These are phyloP conservation scores for Haberlea rhodopensis DNA, from an alignment of 257 asterid species.

Conservation along the genomic window DNA sequence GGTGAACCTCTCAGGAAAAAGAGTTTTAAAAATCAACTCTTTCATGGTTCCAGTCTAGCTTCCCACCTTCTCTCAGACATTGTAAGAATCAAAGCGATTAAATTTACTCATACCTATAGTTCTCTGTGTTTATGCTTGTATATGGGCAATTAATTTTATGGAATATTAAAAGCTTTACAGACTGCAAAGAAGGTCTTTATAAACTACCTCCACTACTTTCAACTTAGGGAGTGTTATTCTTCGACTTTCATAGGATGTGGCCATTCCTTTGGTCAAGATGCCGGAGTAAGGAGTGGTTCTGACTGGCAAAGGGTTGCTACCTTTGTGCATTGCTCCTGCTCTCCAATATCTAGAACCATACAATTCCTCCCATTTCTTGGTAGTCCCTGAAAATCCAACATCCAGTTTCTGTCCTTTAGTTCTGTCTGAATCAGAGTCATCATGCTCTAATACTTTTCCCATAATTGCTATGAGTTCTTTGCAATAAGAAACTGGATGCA, in stretches of 20 bases:
- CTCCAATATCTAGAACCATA: conserved; percentile 89
- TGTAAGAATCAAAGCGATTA: neutral
- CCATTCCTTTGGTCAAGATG: conserved; percentile 32
- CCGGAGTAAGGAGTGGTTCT: conserved; percentile 52
- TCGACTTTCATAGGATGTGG: conserved; percentile 32
- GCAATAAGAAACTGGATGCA: conserved; percentile 79
- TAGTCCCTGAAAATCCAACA: conserved; percentile 75
- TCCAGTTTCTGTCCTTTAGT: conserved; percentile 89
- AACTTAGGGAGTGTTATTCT: conserved; percentile 40
- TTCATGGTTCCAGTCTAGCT: neutral
- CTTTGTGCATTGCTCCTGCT: conserved; percentile 94
- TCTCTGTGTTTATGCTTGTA: neutral
- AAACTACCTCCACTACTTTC: conserved; percentile 64
- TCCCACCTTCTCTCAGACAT: neutral
- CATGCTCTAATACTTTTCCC: conserved; percentile 84
- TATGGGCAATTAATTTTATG: neutral
- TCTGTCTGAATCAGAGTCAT: conserved; percentile 94
- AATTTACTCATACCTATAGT: no score
- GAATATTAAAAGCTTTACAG: neutral
- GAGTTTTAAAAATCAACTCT: conserved; percentile 1
- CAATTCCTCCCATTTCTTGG: conserved; percentile 71
- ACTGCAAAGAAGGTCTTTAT: conserved; percentile 14
- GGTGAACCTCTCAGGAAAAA: no score
- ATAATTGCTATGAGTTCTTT: conserved; percentile 65
- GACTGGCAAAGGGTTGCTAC: conserved; percentile 67